Conservation (phyloP, 23 red algal genomes). For the Gracilaria domingensis region DNA sequence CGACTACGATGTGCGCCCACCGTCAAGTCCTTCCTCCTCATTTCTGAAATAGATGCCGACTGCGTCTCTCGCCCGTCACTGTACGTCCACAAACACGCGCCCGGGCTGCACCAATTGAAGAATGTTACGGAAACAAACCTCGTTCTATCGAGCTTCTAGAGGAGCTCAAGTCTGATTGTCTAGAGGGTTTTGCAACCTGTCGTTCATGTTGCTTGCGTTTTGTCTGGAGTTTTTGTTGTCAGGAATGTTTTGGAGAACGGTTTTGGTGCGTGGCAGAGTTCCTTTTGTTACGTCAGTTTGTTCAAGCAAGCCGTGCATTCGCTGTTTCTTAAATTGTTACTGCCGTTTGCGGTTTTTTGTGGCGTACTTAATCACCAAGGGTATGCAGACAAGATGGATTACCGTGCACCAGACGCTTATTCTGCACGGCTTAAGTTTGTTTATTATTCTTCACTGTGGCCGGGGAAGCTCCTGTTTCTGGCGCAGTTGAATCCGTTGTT, state of each 20-base stretch:
- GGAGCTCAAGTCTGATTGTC: slow-evolving; percentile 82
- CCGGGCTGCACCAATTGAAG: slow-evolving; percentile 46
- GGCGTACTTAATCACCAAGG: slow-evolving; percentile 32
- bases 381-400: slow-evolving; percentile 21
- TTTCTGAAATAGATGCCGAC: slow-evolving; percentile 39
- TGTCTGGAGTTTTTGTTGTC: slow-evolving; percentile 76
- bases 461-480: slow-evolving; percentile 25
- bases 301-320: slow-evolving; percentile 49
- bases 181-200: slow-evolving; percentile 91
- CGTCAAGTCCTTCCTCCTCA: slow-evolving; percentile 30
- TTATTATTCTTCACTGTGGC: slow-evolving; percentile 33
- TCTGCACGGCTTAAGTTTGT: slow-evolving; percentile 34
- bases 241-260: slow-evolving; percentile 80
- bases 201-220: slow-evolving; percentile 84
- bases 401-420: slow-evolving; percentile 30
- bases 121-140: slow-evolving; percentile 61
- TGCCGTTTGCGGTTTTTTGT: slow-evolving; percentile 48
- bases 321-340: slow-evolving; percentile 39
- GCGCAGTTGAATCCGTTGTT: slow-evolving; percentile 66
- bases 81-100: slow-evolving; percentile 53
- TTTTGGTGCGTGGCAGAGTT: slow-evolving; percentile 42
- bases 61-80: slow-evolving; percentile 49
- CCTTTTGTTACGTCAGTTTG: slow-evolving; percentile 49
- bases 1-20: not conserved
- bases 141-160: slow-evolving; percentile 61